phyloP scores from a whole-genome alignment of 2,329 filamentous ascomycete genomes.

The Diaporthe citriasiana region DNA sequence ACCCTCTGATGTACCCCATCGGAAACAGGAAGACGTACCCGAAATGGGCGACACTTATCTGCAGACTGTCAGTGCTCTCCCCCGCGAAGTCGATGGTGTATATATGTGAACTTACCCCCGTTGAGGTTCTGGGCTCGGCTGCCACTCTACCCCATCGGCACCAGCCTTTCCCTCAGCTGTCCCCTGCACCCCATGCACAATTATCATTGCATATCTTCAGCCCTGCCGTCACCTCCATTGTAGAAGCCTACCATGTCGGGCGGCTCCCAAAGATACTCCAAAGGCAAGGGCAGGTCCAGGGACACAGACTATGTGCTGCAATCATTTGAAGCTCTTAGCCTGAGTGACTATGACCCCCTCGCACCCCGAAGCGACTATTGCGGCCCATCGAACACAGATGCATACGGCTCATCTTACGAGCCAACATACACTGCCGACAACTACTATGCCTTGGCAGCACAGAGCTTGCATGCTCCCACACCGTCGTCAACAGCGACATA shows the following conservation, averaged over 20 bases:
- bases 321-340: slow-evolving; percentile 13
- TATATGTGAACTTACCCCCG: slow-evolving; percentile 20
- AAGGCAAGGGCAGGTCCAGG: slow-evolving; percentile 13
- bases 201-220: slow-evolving; percentile 1
- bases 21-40: not conserved
- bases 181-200: not conserved
- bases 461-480: not conserved
- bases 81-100: slow-evolving; percentile 15
- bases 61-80: not conserved
- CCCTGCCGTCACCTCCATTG: slow-evolving; percentile 4
- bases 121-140: not conserved
- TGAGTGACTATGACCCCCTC: not conserved
- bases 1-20: slow-evolving; percentile 9
- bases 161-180: not conserved
- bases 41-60: slow-evolving; percentile 5
- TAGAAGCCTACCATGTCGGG: slow-evolving; percentile 28
- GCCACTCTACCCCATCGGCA: not conserved
- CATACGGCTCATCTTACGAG: not conserved
- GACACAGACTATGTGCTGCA: not conserved
- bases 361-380: slow-evolving; percentile 1
- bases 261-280: slow-evolving; percentile 16
- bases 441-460: not conserved
- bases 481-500: not conserved
- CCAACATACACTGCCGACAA: not conserved
- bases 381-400: not conserved